A percentile compares a stretch with the other conserved stretches of the same genome.
These are phyloP conservation scores for Globisporangium paroecandrum DNA, from an alignment of 352 stramenopile genomes.

Conservation along the genomic window DNA sequence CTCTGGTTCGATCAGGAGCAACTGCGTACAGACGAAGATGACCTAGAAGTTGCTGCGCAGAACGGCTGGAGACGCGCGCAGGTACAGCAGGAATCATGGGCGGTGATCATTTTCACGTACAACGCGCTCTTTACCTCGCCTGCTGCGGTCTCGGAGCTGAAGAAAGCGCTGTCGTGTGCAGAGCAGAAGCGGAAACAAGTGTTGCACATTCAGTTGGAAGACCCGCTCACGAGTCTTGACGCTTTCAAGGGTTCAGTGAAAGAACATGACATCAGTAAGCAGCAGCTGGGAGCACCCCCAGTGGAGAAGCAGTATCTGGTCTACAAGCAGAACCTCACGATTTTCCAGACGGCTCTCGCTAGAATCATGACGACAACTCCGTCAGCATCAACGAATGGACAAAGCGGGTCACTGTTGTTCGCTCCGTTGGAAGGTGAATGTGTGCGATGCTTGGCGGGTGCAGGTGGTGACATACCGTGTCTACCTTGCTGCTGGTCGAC, in stretches of 20 bases:
- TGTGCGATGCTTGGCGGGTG: background rate
- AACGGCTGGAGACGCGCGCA: background rate
- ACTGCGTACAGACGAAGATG: background rate
- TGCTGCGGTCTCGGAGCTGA: constrained; percentile 21
- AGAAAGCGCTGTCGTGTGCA: constrained; percentile 13
- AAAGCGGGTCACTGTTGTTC: background rate
- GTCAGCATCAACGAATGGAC: background rate
- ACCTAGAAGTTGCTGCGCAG: background rate
- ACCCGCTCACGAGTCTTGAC: constrained; percentile 19
- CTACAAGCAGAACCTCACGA: constrained; percentile 21
- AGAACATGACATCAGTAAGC: background rate
- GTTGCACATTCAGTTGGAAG: constrained; percentile 30
- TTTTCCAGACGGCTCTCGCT: constrained; percentile 12
- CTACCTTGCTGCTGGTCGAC: constrained; percentile 24
- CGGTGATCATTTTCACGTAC: constrained; percentile 27
- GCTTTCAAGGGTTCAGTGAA: constrained; percentile 16
- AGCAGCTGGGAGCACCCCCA: background rate
- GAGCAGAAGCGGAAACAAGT: constrained; percentile 21
- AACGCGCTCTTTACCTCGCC: constrained; percentile 33
- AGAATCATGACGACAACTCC: background rate
- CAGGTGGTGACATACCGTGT: constrained; percentile 16
- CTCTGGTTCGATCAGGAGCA: constrained; percentile 28
- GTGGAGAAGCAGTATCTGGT: constrained; percentile 25
- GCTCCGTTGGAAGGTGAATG: background rate
- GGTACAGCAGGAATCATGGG: constrained; percentile 22